Evolutionary conservation across 1,284 basidiomycete species (phyloP), one percentile per base, ranked within the genome.

Genomic region (Cutaneotrichosporon cyanovorans): DNA sequence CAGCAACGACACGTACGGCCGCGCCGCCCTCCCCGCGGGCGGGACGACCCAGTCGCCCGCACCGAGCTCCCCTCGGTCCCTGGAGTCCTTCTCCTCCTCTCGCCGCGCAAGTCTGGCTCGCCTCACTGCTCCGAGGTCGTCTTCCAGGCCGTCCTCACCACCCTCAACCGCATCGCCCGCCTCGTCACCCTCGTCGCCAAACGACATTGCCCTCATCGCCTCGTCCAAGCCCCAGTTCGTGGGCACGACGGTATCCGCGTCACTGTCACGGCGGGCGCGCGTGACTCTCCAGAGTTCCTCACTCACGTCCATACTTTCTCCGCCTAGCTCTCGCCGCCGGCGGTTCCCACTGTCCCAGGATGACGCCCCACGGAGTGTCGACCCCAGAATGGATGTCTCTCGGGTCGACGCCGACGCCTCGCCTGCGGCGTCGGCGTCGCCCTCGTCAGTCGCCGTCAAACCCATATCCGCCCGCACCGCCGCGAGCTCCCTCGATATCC

Each of bases 1-100:
- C 5, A 53, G 38, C 22, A 53, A 35, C 10, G 45, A 47, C n/a
- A 53, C 39, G 21, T 53, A 53, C 5, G 48, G 47, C 10, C 47
- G 37, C 2, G 21, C 28, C 2, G 23, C 21, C 4, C 45, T 31
- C n/a, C 30, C 37, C 18, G n/a, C 9, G 10, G 37, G 44, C 6
- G 38, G 40, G 3, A 10, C n/a, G 9, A 48, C 45, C 52, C 52
- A 54, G 22, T 35, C n/a, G 22, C 47, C 36, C 4, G 52, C 48
- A 19, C 16, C 22, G 21, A 54, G 48, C 42, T 14, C 31, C 30
- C 30, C 18, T 16, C 15, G 30, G 2, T n/a, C 40, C 20, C 19
- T 14, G 19, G 19, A 31, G 21, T 22, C 22, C 30, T 30, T 38
- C 37, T 39, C 43, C 43, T 32, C 43, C 37, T 34, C 43, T 1